A percentile compares a stretch with the other conserved stretches of the same genome.
phyloP scores from a whole-genome alignment of 495 filamentous ascomycete species.

The Glarea lozoyensis region DNA sequence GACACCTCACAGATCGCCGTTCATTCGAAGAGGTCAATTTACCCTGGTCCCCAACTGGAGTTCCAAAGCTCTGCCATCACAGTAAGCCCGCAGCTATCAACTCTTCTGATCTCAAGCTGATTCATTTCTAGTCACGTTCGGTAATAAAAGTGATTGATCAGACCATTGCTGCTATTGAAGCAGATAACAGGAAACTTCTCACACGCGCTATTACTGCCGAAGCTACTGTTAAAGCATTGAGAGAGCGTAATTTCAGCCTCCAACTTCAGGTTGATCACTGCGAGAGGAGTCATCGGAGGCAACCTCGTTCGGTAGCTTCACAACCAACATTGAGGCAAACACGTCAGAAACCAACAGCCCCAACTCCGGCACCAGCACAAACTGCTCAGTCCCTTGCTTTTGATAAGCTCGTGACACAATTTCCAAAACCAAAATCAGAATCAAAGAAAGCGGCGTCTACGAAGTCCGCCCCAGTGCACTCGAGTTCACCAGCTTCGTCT shows the following conservation, averaged over 20 bases:
- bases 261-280: constrained; percentile 12
- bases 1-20: constrained; percentile 11
- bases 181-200: constrained; percentile 13
- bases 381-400: neutral
- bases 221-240: constrained; percentile 8
- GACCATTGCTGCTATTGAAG: constrained; percentile 18
- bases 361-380: neutral
- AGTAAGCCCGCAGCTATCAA: constrained; percentile 5
- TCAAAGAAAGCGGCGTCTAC: neutral
- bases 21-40: constrained; percentile 2
- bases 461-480: too few species aligned
- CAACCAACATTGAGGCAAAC: neutral
- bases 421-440: neutral
- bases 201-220: constrained; percentile 13
- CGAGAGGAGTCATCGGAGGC: constrained; percentile 8
- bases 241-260: constrained; percentile 12
- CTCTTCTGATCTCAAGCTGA: neutral
- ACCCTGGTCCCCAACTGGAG: constrained; percentile 4
- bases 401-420: neutral
- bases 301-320: neutral
- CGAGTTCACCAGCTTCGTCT: neutral
- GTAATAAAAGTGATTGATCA: constrained; percentile 14
- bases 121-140: constrained; percentile 9
- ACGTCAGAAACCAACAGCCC: neutral
- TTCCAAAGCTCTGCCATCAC: constrained; percentile 8